Percentiles rank a stretch among this genome's conserved stretches.
These are phyloP conservation scores for Cadophora malorum DNA, from an alignment of 2,329 filamentous ascomycete species.

Conservation along the genomic window DNA sequence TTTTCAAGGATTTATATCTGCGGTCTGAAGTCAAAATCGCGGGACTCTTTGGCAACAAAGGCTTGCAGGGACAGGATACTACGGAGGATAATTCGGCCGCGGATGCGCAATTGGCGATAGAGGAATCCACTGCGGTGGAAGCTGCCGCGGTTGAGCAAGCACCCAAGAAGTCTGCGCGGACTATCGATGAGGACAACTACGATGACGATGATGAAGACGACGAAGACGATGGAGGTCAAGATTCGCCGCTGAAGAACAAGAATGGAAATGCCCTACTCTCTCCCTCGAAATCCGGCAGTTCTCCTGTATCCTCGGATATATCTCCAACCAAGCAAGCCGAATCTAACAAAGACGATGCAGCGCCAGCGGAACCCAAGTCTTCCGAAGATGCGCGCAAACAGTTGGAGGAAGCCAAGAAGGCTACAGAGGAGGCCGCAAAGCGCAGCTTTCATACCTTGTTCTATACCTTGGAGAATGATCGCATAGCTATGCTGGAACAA, in stretches of 20 bases:
- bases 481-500: slow-evolving; percentile 96
- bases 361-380: slow-evolving; percentile 66
- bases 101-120: slow-evolving; percentile 52
- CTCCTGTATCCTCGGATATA: slow-evolving; percentile 57
- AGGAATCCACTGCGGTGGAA: slow-evolving; percentile 58
- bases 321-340: slow-evolving; percentile 61
- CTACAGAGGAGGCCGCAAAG: slow-evolving; percentile 87
- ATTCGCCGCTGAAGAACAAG: slow-evolving; percentile 59
- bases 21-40: slow-evolving; percentile 79
- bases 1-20: slow-evolving; percentile 80
- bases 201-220: slow-evolving; percentile 85
- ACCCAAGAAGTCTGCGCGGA: slow-evolving; percentile 75
- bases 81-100: slow-evolving; percentile 43
- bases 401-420: slow-evolving; percentile 88
- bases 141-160: slow-evolving; percentile 52
- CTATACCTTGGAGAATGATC: slow-evolving; percentile 93
- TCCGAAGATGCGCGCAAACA: slow-evolving; percentile 92
- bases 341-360: slow-evolving; percentile 57
- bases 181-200: slow-evolving; percentile 86
- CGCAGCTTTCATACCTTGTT: slow-evolving; percentile 92
- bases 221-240: slow-evolving; percentile 62
- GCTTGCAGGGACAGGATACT: slow-evolving; percentile 30
- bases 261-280: slow-evolving; percentile 62
- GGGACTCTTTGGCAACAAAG: slow-evolving; percentile 68
- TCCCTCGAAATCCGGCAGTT: slow-evolving; percentile 73